Percentiles rank a stretch among this genome's conserved stretches.
phyloP scores from a whole-genome alignment of 768 basidiomycete species.

The Leccinum fibrillosum region DNA sequence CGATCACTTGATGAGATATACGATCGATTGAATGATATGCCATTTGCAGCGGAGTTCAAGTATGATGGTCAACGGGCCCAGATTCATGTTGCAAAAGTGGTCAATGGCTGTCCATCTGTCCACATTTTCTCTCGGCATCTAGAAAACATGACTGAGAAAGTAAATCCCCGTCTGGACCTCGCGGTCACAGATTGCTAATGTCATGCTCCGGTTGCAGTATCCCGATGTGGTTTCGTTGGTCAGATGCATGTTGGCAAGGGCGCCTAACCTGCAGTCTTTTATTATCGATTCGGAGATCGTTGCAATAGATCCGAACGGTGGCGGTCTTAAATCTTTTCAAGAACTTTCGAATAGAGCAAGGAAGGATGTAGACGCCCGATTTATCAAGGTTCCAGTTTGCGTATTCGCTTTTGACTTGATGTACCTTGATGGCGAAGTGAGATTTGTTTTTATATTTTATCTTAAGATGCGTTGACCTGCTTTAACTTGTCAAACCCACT shows the following conservation, averaged over 20 bases:
- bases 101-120: conserved; percentile 35
- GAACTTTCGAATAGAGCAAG: conserved; percentile 81
- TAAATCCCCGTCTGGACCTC: conserved; percentile 21
- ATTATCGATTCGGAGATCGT: conserved; percentile 88
- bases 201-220: conserved; percentile 48
- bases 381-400: conserved; percentile 78
- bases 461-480: not conserved
- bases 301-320: conserved; percentile 65
- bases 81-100: conserved; percentile 52
- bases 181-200: conserved; percentile 7
- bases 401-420: conserved; percentile 88
- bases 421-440: conserved; percentile 76
- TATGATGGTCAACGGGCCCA: conserved; percentile 88
- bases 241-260: conserved; percentile 43
- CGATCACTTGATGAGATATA: conserved; percentile 86
- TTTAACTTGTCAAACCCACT: conserved; percentile 1
- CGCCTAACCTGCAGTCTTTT: conserved; percentile 51
- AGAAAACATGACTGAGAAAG: conserved; percentile 91
- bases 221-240: conserved; percentile 73
- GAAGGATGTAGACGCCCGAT: conserved; percentile 72
- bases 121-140: conserved; percentile 85
- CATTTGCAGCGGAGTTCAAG: conserved; percentile 87
- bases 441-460: conserved; percentile 16
- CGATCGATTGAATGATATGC: conserved; percentile 55
- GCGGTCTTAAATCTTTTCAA: conserved; percentile 75